phyloP scores from a whole-genome alignment of 2,329 filamentous ascomycete species.

The Alternaria atra region DNA sequence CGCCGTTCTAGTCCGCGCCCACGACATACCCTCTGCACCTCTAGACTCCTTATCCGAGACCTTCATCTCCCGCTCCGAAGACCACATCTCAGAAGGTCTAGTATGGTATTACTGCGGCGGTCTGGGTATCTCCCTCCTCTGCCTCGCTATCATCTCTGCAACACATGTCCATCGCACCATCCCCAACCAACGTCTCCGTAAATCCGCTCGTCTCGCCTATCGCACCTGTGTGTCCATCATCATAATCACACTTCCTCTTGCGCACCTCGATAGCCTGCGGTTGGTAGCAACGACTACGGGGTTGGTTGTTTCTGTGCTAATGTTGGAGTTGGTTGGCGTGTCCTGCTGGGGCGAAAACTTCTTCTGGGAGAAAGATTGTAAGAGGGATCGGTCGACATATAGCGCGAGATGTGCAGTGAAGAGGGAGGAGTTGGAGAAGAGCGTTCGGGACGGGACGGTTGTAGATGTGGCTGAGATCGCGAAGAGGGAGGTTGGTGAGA shows the following conservation, averaged over 20 bases:
- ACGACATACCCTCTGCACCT: constrained; percentile 62
- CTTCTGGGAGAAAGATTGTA: constrained; percentile 36
- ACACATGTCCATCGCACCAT: constrained; percentile 66
- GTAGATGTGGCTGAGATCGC: constrained; percentile 49
- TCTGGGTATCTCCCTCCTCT: constrained; percentile 63
- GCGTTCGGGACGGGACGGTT: constrained; percentile 38
- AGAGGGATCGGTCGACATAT: constrained; percentile 38
- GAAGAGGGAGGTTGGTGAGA: constrained; percentile 37
- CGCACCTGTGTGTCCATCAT: constrained; percentile 61
- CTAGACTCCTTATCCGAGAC: constrained; percentile 59
- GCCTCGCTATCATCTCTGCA: constrained; percentile 64
- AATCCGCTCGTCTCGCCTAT: constrained; percentile 61
- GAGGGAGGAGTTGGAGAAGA: constrained; percentile 44
- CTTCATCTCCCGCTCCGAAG: constrained; percentile 61
- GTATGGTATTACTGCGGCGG: constrained; percentile 73
- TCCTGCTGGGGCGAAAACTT: constrained; percentile 42
- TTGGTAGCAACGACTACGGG: constrained; percentile 53
- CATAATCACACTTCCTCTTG: constrained; percentile 65
- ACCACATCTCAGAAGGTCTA: constrained; percentile 62
- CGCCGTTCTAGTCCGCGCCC: constrained; percentile 66
- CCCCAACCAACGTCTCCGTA: constrained; percentile 59
- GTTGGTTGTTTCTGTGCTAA: constrained; percentile 46
- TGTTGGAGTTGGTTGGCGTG: constrained; percentile 47
- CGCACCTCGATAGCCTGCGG: constrained; percentile 51
- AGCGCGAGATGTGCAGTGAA: constrained; percentile 41